Conservation (phyloP, 768 basidiomycete species). For the Rhodotorula graminis region DNA sequence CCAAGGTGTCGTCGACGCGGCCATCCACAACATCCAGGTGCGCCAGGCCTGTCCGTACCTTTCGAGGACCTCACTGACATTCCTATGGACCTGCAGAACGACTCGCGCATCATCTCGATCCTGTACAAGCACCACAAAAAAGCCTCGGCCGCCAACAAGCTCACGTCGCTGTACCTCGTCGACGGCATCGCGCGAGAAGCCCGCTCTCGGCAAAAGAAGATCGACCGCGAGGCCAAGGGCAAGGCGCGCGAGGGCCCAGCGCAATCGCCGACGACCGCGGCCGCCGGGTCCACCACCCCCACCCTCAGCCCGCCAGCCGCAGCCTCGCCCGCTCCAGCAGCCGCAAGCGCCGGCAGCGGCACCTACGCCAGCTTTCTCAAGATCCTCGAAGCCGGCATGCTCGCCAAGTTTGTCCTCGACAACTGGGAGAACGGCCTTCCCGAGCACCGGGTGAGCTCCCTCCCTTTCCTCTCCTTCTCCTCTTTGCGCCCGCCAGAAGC, state of each 20-base stretch:
- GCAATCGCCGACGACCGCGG: background rate
- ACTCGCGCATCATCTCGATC: conserved; percentile 79
- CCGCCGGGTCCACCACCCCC: conserved; percentile 26
- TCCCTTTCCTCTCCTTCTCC: background rate
- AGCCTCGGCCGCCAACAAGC: conserved; percentile 63
- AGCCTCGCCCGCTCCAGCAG: background rate
- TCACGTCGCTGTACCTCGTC: conserved; percentile 85
- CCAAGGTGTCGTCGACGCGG: conserved; percentile 65
- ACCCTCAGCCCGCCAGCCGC: background rate
- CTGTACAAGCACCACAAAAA: conserved; percentile 85
- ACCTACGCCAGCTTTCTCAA: conserved; percentile 70
- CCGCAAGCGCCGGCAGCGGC: conserved; percentile 13
- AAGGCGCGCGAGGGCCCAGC: conserved; percentile 56
- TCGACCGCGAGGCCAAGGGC: conserved; percentile 52
- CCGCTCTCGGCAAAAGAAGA: conserved; percentile 62
- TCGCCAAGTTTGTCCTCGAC: conserved; percentile 83
- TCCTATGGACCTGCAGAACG: conserved; percentile 54
- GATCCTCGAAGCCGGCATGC: conserved; percentile 75
- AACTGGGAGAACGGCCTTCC: conserved; percentile 62
- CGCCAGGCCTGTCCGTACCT: conserved; percentile 40
- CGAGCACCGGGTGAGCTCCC: conserved; percentile 78
- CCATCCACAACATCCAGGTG: conserved; percentile 73
- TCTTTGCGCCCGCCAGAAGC: no score
- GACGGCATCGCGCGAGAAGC: conserved; percentile 88
- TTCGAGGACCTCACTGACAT: background rate